Conservation (phyloP, 2,329 filamentous ascomycete genomes). For the Trichoderma sp. region DNA sequence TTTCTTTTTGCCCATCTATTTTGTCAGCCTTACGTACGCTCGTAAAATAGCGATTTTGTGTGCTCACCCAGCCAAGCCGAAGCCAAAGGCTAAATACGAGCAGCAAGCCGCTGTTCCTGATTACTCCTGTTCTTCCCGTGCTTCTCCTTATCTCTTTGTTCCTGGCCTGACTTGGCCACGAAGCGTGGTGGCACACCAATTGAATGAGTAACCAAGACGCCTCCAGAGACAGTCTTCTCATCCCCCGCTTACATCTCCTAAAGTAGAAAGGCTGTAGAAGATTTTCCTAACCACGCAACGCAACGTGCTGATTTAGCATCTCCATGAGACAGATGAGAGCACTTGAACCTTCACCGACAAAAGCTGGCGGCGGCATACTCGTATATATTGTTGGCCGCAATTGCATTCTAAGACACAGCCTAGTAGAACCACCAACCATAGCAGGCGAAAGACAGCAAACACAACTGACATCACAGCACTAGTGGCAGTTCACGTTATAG, state of each 20-base stretch:
- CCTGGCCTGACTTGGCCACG: slow-evolving; percentile 8
- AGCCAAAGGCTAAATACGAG: slow-evolving; percentile 25
- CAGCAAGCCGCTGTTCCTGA: slow-evolving; percentile 21
- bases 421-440: slow-evolving; percentile 4
- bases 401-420: slow-evolving; percentile 3
- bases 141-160: slow-evolving; percentile 18
- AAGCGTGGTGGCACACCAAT: slow-evolving; percentile 4
- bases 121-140: slow-evolving; percentile 11
- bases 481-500: slow-evolving; percentile 14
- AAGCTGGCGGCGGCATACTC: neutral
- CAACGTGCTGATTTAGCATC: neutral
- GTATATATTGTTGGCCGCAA: neutral
- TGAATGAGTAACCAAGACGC: neutral
- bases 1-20: slow-evolving; percentile 6
- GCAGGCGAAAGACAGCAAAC: neutral
- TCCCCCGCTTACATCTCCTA: slow-evolving; percentile 9
- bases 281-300: neutral
- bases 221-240: neutral
- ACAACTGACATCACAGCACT: slow-evolving; percentile 13
- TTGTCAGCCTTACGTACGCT: slow-evolving; percentile 25
- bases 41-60: slow-evolving; percentile 20
- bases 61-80: slow-evolving; percentile 22
- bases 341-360: slow-evolving; percentile 11
- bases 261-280: slow-evolving; percentile 1
- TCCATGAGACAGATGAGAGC: slow-evolving; percentile 13